phyloP scores from a whole-genome alignment of 2,329 filamentous ascomycete species.

The Exophiala sp. region DNA sequence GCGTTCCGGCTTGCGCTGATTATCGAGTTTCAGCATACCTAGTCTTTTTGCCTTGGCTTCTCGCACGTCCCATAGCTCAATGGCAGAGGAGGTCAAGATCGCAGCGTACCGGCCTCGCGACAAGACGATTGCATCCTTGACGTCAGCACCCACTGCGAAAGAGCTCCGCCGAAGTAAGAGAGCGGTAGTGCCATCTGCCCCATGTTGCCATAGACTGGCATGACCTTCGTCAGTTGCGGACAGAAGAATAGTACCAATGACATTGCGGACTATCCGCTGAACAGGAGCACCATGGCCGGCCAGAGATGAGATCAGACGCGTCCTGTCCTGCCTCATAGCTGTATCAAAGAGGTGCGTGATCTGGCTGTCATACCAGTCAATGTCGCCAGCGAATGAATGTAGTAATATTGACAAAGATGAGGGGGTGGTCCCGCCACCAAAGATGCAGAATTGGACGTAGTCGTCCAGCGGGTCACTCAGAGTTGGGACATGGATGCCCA shows the following conservation, averaged over 20 bases:
- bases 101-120: slow-evolving; percentile 22
- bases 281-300: slow-evolving; percentile 78
- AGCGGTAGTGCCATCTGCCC: slow-evolving; percentile 6
- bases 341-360: slow-evolving; percentile 76
- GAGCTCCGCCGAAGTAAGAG: slow-evolving; percentile 19
- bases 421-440: slow-evolving; percentile 60
- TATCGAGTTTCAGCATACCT: slow-evolving; percentile 6
- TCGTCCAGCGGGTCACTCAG: slow-evolving; percentile 37
- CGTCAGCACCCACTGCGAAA: slow-evolving; percentile 14
- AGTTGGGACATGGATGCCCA: slow-evolving; percentile 42
- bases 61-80: slow-evolving; percentile 23
- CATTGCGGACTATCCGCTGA: slow-evolving; percentile 82
- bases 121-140: slow-evolving; percentile 20
- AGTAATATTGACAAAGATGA: slow-evolving; percentile 69
- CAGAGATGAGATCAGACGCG: slow-evolving; percentile 66
- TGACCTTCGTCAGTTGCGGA: slow-evolving; percentile 77
- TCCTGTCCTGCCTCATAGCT: slow-evolving; percentile 55
- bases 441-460: slow-evolving; percentile 69
- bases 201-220: slow-evolving; percentile 77
- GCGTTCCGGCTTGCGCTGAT: slow-evolving; percentile 10
- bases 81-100: slow-evolving; percentile 11
- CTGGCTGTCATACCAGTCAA: slow-evolving; percentile 76
- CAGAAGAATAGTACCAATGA: slow-evolving; percentile 73
- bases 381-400: slow-evolving; percentile 80
- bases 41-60: slow-evolving; percentile 20